phyloP scores from a whole-genome alignment of 2,329 filamentous ascomycete genomes.

The Dothistroma septosporum region DNA sequence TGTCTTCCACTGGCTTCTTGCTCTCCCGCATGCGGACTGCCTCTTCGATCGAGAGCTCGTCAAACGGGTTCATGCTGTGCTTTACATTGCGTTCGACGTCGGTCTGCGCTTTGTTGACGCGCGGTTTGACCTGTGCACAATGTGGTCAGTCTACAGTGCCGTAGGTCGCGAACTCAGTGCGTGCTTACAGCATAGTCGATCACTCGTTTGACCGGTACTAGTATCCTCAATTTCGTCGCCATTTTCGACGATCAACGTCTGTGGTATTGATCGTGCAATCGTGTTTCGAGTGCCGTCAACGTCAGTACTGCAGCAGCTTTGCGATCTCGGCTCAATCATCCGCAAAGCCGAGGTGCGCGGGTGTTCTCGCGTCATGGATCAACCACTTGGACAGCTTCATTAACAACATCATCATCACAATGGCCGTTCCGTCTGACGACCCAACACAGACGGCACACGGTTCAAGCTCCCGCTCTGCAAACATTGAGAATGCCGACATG shows the following conservation, averaged over 20 bases:
- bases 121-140: conserved; percentile 58
- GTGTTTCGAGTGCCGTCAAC: conserved; percentile 7
- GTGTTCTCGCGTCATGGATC: conserved; percentile 11
- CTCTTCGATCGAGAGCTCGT: conserved; percentile 97
- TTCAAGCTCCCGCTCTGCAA: too few species aligned
- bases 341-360: background rate
- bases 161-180: background rate
- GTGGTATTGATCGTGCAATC: background rate
- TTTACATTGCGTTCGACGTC: conserved; percentile 92
- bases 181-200: conserved; percentile 54
- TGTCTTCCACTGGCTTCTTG: conserved; percentile 69
- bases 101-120: conserved; percentile 68
- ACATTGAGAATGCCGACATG: too few species aligned
- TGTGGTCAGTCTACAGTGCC: conserved; percentile 6
- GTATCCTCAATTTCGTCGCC: conserved; percentile 50
- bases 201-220: conserved; percentile 55
- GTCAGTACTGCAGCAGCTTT: conserved; percentile 6
- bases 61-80: conserved; percentile 98
- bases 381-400: conserved; percentile 5
- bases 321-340: conserved; percentile 5
- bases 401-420: background rate
- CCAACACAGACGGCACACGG: too few species aligned
- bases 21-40: conserved; percentile 88
- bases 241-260: conserved; percentile 10
- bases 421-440: background rate